These are phyloP conservation scores for Endocalyx cinctus DNA, from an alignment of 2,329 filamentous ascomycete genomes.

Conservation along the genomic window DNA sequence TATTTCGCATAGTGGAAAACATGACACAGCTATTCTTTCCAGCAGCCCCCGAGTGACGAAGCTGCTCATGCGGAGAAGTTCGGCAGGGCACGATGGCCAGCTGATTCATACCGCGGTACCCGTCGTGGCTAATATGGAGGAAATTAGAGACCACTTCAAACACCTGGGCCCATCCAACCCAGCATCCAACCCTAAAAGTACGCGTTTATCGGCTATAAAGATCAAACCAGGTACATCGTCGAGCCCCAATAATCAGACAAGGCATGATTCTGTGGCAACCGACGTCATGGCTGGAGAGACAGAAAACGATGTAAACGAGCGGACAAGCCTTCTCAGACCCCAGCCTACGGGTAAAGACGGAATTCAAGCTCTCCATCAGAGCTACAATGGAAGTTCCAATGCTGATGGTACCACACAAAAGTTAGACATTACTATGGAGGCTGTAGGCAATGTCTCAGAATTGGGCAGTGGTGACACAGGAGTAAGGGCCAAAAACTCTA, in stretches of 20 bases:
- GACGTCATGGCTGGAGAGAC: conserved; percentile 12
- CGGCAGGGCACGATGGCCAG: conserved; percentile 49
- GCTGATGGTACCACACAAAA: conserved; percentile 3
- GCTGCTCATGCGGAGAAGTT: conserved; percentile 56
- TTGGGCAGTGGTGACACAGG: conserved; percentile 11
- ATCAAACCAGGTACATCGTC: conserved; percentile 48
- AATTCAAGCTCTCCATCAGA: conserved; percentile 54
- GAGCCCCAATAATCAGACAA: conserved; percentile 12
- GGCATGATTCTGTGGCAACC: conserved; percentile 17
- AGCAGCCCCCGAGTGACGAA: conserved; percentile 50
- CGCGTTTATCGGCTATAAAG: conserved; percentile 60
- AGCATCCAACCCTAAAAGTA: conserved; percentile 59
- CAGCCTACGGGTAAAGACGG: conserved; percentile 60
- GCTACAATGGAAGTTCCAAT: conserved; percentile 41
- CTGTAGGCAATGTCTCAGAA: conserved; percentile 13
- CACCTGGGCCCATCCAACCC: conserved; percentile 64
- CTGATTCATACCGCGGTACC: conserved; percentile 44
- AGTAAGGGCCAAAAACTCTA: conserved; percentile 11
- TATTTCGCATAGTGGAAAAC: conserved; percentile 32
- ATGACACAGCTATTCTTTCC: conserved; percentile 35
- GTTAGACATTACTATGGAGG: too few species aligned
- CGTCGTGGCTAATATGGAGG: conserved; percentile 56
- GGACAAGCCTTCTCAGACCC: conserved; percentile 40
- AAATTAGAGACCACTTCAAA: conserved; percentile 60
- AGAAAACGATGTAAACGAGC: conserved; percentile 32